Evolutionary conservation across 2,329 filamentous ascomycete species (phyloP).

Genomic region (Nigrograna mackinnonii): DNA sequence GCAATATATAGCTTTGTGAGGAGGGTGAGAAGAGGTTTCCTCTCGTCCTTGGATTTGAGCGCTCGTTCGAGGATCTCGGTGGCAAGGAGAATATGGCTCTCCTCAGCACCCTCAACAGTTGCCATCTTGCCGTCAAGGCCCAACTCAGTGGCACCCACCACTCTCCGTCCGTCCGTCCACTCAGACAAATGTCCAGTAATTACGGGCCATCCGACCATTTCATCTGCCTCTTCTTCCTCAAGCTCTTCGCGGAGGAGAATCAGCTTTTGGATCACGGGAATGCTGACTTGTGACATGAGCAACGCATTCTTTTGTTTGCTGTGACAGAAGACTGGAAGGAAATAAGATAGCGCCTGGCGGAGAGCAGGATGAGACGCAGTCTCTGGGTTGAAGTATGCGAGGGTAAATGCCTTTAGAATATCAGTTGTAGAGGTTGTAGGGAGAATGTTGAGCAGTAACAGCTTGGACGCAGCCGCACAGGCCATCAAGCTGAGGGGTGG

Average conservation of each 20-base stretch:
- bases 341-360: conserved; percentile 87
- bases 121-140: conserved; percentile 56
- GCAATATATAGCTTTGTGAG: conserved; percentile 83
- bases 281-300: conserved; percentile 74
- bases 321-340: conserved; percentile 92
- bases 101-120: conserved; percentile 64
- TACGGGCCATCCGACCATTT: conserved; percentile 75
- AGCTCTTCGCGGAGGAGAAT: conserved; percentile 61
- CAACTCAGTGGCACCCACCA: conserved; percentile 60
- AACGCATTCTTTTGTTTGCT: conserved; percentile 80
- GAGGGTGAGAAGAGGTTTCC: conserved; percentile 67
- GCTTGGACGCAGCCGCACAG: conserved; percentile 80
- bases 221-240: conserved; percentile 70
- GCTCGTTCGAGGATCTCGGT: conserved; percentile 76
- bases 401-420: conserved; percentile 80
- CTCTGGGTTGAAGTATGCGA: conserved; percentile 88
- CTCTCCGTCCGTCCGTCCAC: conserved; percentile 91
- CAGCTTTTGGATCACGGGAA: conserved; percentile 75
- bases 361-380: conserved; percentile 80
- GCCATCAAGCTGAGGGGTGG: conserved; percentile 80
- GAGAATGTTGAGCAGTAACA: conserved; percentile 79
- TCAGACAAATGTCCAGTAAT: conserved; percentile 85
- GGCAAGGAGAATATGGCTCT: conserved; percentile 80
- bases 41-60: conserved; percentile 76
- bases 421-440: conserved; percentile 55